These are phyloP conservation scores for Collybia sordida DNA, from an alignment of 768 basidiomycete species.

Conservation along the genomic window DNA sequence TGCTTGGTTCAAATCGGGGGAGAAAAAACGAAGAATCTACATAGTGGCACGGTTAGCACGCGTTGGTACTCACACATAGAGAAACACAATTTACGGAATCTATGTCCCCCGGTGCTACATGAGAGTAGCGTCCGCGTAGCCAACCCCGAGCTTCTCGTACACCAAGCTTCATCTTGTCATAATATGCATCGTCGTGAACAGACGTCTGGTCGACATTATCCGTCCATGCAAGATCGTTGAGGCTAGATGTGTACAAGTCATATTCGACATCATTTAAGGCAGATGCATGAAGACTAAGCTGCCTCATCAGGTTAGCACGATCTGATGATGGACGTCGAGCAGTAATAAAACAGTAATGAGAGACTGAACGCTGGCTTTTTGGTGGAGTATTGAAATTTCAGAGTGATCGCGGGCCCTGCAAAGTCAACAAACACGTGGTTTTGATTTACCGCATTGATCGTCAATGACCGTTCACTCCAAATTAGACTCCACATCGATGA, in stretches of 20 bases:
- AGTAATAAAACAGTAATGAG: no score
- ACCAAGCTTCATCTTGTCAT: constrained; percentile 53
- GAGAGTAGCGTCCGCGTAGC: constrained; percentile 68
- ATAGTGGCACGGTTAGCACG: neutral
- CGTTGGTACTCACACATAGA: neutral
- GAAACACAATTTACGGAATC: constrained; percentile 45
- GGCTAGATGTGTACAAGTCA: constrained; percentile 58
- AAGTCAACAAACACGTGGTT: no score
- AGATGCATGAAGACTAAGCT: constrained; percentile 67
- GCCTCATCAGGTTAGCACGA: constrained; percentile 41
- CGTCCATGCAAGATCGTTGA: constrained; percentile 48
- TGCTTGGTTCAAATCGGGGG: constrained; percentile 47
- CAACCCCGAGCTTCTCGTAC: constrained; percentile 73
- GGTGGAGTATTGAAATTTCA: no score
- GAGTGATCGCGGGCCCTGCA: no score
- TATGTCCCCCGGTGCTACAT: constrained; percentile 48
- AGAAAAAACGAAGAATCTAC: constrained; percentile 68
- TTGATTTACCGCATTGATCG: no score
- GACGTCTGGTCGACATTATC: constrained; percentile 26
- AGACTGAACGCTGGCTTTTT: no score
- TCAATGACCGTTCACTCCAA: no score
- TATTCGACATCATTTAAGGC: constrained; percentile 78
- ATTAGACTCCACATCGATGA: no score
- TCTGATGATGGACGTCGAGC: neutral
- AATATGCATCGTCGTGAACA: constrained; percentile 44